These are phyloP conservation scores for Syzygium aromaticum DNA, from an alignment of 345 rosid genomes.

Conservation along the genomic window DNA sequence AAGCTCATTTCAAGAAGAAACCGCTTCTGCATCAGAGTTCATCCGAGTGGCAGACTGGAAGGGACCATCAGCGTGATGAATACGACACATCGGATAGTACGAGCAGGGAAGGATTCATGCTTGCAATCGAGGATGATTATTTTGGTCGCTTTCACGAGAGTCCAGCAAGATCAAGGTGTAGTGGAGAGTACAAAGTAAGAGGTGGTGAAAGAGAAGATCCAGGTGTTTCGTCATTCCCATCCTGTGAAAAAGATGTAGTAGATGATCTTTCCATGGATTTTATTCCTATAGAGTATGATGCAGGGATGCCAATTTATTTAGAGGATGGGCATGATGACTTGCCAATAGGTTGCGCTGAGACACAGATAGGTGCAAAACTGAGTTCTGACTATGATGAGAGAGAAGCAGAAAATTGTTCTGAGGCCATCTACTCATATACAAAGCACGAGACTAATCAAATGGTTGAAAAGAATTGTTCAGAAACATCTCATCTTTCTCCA, in stretches of 20 bases:
- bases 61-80: slow-evolving; percentile 18
- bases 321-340: slow-evolving; percentile 5
- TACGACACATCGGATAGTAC: slow-evolving; percentile 15
- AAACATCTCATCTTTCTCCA: slow-evolving; percentile 10
- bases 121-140: slow-evolving; percentile 10
- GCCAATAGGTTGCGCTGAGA: slow-evolving; percentile 5
- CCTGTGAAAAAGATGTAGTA: background rate
- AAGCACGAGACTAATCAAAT: background rate
- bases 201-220: slow-evolving; percentile 16
- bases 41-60: slow-evolving; percentile 28
- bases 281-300: slow-evolving; percentile 9
- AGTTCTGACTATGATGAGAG: background rate
- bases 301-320: slow-evolving; percentile 12
- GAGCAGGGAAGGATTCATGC: slow-evolving; percentile 12
- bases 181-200: background rate
- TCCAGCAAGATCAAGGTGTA: slow-evolving; percentile 29
- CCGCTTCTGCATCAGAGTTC: slow-evolving; percentile 39
- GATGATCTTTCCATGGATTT: slow-evolving; percentile 6
- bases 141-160: slow-evolving; percentile 37
- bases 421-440: background rate
- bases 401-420: background rate
- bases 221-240: slow-evolving; percentile 11
- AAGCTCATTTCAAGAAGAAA: slow-evolving; percentile 84
- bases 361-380: slow-evolving; percentile 7
- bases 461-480: background rate